phyloP scores from a whole-genome alignment of 768 basidiomycete species.

The Ramaria sp. region DNA sequence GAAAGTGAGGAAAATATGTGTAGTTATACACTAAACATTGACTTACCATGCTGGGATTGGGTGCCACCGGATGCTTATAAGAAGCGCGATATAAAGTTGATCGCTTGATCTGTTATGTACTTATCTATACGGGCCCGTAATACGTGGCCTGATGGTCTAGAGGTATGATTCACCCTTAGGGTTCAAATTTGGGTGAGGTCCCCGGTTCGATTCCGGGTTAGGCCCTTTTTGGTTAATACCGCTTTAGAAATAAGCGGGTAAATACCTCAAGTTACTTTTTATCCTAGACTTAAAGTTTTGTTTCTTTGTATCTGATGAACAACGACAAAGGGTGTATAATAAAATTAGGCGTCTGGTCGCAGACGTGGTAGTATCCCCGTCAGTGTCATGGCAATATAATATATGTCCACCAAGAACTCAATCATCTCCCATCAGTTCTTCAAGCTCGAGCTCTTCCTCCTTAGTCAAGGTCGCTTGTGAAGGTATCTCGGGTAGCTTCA shows the following conservation, averaged over 20 bases:
- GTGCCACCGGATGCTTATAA: no score
- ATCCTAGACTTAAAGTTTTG: no score
- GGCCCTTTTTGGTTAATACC: constrained; percentile 1
- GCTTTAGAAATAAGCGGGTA: no score
- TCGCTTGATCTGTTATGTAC: no score
- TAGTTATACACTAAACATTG: background rate
- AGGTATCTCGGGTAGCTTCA: constrained; percentile 2
- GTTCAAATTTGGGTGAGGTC: background rate
- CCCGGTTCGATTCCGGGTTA: constrained; percentile 4
- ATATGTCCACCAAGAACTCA: no score
- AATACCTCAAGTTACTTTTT: no score
- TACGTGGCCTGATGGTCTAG: constrained; percentile 2
- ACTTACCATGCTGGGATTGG: background rate
- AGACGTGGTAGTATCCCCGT: no score
- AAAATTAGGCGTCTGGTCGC: no score
- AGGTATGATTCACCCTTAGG: constrained; percentile 3
- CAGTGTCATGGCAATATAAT: no score
- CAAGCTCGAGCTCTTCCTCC: constrained; percentile 85
- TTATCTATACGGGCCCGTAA: background rate
- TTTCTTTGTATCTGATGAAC: no score
- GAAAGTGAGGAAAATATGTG: background rate
- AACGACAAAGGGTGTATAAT: no score
- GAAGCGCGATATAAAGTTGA: no score
- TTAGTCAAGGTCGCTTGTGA: constrained; percentile 48
- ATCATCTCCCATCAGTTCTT: constrained; percentile 50